A percentile compares a stretch with the other conserved stretches of the same genome.
Conservation (phyloP, 345 rosid genomes). For the Eucalyptus virginea region DNA sequence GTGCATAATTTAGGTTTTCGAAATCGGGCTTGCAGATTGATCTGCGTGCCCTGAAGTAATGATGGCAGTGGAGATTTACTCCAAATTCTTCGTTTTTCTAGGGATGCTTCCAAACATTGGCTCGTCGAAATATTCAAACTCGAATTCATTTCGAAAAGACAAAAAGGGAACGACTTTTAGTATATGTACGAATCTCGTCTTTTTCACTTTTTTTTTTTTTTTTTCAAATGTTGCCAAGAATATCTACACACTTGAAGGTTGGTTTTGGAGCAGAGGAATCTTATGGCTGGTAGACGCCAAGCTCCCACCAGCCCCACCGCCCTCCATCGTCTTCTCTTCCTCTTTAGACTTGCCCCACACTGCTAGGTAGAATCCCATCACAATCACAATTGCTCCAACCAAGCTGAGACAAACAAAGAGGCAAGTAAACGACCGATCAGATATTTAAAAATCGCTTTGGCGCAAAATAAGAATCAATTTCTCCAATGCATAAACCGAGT, state of each 20-base stretch:
- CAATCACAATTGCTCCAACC: neutral
- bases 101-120: neutral
- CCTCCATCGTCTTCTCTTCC: neutral
- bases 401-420: neutral
- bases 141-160: neutral
- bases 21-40: neutral
- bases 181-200: neutral
- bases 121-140: neutral
- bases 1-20: neutral
- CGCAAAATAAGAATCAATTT: neutral
- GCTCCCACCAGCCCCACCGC: neutral
- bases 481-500: neutral
- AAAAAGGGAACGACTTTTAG: neutral
- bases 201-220: neutral
- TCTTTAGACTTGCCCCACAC: neutral
- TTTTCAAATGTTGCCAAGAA: neutral
- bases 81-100: neutral
- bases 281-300: neutral
- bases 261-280: neutral
- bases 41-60: neutral
- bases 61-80: neutral
- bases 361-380: neutral
- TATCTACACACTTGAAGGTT: neutral
- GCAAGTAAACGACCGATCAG: neutral
- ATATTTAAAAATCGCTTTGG: neutral